Conservation (phyloP, 495 filamentous ascomycete species). For the Penicillium angulare region DNA sequence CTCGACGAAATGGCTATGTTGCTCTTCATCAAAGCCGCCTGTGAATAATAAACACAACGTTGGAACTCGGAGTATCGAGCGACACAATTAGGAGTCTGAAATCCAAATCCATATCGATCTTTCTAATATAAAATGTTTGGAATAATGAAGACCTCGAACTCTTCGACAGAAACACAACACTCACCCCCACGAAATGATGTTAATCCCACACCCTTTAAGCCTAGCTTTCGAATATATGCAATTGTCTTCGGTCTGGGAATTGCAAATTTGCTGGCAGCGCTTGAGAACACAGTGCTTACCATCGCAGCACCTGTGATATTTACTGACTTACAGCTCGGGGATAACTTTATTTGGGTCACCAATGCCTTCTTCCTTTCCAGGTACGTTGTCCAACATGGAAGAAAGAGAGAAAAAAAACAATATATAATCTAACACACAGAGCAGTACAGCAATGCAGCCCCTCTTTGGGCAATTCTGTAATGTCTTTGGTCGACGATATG, state of each 20-base stretch:
- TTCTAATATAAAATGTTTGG: too few relatives aligned
- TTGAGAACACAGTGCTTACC: not conserved
- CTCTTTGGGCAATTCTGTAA: slow-evolving; percentile 43
- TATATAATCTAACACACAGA: not conserved
- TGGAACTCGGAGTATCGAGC: too few relatives aligned
- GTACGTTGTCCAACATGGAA: not conserved
- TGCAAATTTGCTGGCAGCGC: not conserved
- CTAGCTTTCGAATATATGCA: not conserved
- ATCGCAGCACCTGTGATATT: not conserved
- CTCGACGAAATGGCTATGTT: too few relatives aligned
- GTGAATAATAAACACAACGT: too few relatives aligned
- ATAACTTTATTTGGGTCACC: not conserved
- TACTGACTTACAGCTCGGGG: not conserved
- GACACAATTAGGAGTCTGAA: too few relatives aligned
- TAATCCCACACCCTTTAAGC: too few relatives aligned
- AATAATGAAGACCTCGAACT: too few relatives aligned
- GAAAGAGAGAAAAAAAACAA: too few relatives aligned
- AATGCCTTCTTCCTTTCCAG: not conserved
- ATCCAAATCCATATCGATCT: too few relatives aligned
- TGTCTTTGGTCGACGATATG: slow-evolving; percentile 51
- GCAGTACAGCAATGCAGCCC: slow-evolving; percentile 15
- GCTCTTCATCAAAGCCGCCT: too few relatives aligned
- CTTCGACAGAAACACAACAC: too few relatives aligned
- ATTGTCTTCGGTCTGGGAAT: not conserved
- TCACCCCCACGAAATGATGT: too few relatives aligned